Evolutionary conservation across 2,329 filamentous ascomycete genomes (phyloP).

Genomic region (Emmonsia crescens): DNA sequence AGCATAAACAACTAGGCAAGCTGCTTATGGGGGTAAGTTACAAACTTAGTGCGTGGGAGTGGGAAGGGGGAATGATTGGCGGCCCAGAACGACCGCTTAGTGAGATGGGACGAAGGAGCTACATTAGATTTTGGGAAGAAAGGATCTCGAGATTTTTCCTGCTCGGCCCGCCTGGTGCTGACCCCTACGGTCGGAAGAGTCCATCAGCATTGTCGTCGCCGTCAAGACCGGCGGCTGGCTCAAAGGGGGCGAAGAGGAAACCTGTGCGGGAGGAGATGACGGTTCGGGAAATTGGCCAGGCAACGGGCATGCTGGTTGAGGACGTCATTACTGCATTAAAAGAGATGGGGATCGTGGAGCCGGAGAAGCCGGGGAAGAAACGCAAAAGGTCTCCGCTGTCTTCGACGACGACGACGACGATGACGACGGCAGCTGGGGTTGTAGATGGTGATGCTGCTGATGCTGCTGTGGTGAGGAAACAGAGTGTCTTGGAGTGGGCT

Average conservation of each 20-base stretch:
- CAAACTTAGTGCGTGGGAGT: slow-evolving; percentile 73
- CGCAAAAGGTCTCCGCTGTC: slow-evolving; percentile 30
- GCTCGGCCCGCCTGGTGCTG: slow-evolving; percentile 20
- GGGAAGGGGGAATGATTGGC: slow-evolving; percentile 55
- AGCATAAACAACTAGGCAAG: slow-evolving; percentile 76
- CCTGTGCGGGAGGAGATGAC: slow-evolving; percentile 43
- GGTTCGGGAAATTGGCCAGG: slow-evolving; percentile 59
- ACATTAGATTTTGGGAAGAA: slow-evolving; percentile 74
- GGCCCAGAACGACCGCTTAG: slow-evolving; percentile 92
- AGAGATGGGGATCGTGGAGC: slow-evolving; percentile 63
- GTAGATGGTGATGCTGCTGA: slow-evolving; percentile 11
- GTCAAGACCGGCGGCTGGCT: background rate
- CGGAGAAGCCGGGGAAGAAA: slow-evolving; percentile 42
- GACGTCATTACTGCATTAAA: slow-evolving; percentile 70
- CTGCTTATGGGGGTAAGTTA: slow-evolving; percentile 90
- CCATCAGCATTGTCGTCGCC: background rate
- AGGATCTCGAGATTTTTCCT: slow-evolving; percentile 63
- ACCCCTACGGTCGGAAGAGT: slow-evolving; percentile 17
- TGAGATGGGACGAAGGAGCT: slow-evolving; percentile 71
- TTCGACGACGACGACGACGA: background rate
- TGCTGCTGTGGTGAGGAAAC: slow-evolving; percentile 42
- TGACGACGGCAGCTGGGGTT: background rate
- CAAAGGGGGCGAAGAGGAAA: slow-evolving; percentile 35
- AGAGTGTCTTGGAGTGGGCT: slow-evolving; percentile 56
- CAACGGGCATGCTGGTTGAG: slow-evolving; percentile 74